phyloP scores from a whole-genome alignment of 768 basidiomycete genomes.

The Collybia sp. region DNA sequence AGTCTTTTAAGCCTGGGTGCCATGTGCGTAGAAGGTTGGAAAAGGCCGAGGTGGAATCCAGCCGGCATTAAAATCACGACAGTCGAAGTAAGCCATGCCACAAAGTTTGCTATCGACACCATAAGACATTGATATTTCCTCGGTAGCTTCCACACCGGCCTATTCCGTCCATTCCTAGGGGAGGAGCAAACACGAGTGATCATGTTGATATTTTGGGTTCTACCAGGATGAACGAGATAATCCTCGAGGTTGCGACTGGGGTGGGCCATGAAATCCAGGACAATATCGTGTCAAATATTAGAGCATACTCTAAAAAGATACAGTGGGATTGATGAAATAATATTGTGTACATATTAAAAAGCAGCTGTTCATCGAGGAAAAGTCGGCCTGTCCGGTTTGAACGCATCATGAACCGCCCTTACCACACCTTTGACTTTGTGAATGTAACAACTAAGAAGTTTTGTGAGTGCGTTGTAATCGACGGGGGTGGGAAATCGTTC shows the following conservation, averaged over 20 bases:
- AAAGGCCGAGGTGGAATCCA: constrained; percentile 85
- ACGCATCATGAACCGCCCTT: constrained; percentile 12
- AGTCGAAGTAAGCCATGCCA: constrained; percentile 57
- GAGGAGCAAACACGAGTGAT: constrained; percentile 89
- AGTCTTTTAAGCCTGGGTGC: constrained; percentile 79
- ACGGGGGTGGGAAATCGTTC: constrained; percentile 11
- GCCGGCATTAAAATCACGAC: constrained; percentile 83
- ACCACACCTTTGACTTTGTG: constrained; percentile 13
- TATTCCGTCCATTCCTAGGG: constrained; percentile 66
- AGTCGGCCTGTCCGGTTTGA: constrained; percentile 3
- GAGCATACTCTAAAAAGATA: constrained; percentile 68
- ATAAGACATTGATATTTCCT: not conserved
- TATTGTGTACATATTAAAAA: too few relatives aligned
- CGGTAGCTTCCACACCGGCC: constrained; percentile 77
- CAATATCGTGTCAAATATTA: constrained; percentile 70
- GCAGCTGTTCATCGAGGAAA: not conserved
- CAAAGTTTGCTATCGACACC: too few relatives aligned
- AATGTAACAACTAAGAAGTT: constrained; percentile 19
- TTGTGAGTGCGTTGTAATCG: constrained; percentile 8
- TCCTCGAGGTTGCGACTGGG: constrained; percentile 87
- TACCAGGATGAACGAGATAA: constrained; percentile 81
- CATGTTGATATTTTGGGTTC: constrained; percentile 86
- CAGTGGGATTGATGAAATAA: constrained; percentile 60
- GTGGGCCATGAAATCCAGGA: constrained; percentile 69
- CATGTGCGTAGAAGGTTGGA: constrained; percentile 99